phyloP scores from a whole-genome alignment of 208 protist genomes.

The Leishmania aethiopica region DNA sequence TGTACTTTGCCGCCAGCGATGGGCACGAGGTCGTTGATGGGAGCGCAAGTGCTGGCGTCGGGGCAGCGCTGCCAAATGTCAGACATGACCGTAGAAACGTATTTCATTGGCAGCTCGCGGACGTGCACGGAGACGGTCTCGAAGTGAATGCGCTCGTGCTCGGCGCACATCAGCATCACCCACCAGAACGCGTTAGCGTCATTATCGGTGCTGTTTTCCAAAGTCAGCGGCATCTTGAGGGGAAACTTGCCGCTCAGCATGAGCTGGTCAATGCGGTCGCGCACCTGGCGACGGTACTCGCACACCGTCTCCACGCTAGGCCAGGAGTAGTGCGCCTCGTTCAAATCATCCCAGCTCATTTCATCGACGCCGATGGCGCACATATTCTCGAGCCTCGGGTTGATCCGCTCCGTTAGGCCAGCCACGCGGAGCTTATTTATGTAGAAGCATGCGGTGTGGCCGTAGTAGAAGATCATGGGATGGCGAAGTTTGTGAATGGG shows the following conservation, averaged over 20 bases:
- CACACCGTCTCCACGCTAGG: slow-evolving; percentile 83
- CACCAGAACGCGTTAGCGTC: slow-evolving; percentile 88
- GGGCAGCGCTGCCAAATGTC: slow-evolving; percentile 80
- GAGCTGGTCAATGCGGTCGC: slow-evolving; percentile 74
- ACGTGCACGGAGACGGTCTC: slow-evolving; percentile 97
- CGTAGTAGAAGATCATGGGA: slow-evolving; percentile 97
- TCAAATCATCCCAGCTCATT: slow-evolving; percentile 97
- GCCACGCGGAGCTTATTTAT: slow-evolving; percentile 96
- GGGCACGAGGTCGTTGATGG: slow-evolving; percentile 80
- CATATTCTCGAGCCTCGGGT: slow-evolving; percentile 90
- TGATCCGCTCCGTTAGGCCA: slow-evolving; percentile 80
- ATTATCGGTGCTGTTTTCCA: slow-evolving; percentile 76
- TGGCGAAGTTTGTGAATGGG: slow-evolving; percentile 94
- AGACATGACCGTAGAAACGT: slow-evolving; percentile 59
- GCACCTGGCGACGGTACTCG: slow-evolving; percentile 89
- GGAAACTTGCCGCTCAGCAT: slow-evolving; percentile 74
- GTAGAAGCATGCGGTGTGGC: slow-evolving; percentile 95
- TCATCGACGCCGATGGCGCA: slow-evolving; percentile 97
- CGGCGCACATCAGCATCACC: slow-evolving; percentile 95
- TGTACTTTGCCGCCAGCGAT: slow-evolving; percentile 74
- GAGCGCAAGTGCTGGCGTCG: slow-evolving; percentile 46
- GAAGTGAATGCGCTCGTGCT: slow-evolving; percentile 97
- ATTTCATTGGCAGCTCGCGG: slow-evolving; percentile 92
- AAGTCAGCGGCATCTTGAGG: slow-evolving; percentile 80
- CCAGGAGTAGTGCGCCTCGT: slow-evolving; percentile 89